phyloP scores from a whole-genome alignment of 1,284 basidiomycete genomes.

The Psilocybe mexicana region DNA sequence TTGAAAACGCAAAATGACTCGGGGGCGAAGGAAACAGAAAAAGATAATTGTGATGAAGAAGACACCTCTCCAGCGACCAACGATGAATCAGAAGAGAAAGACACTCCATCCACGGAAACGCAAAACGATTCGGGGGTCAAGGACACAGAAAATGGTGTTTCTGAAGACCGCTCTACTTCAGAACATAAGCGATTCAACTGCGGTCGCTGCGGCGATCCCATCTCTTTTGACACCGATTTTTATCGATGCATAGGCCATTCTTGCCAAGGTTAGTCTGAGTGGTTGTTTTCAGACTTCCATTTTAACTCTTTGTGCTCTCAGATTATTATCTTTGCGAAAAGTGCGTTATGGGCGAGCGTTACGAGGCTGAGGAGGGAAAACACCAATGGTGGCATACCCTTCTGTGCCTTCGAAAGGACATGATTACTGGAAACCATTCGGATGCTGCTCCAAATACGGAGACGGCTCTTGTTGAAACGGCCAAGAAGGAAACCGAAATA shows the following conservation, averaged over 20 bases:
- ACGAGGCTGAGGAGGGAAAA: neutral
- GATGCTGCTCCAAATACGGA: neutral
- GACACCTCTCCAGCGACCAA: neutral
- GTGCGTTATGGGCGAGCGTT: constrained; percentile 2
- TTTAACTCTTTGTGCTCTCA: neutral
- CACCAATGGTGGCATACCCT: constrained; percentile 16
- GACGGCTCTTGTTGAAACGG: neutral
- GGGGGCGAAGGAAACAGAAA: no score
- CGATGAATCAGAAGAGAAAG: neutral
- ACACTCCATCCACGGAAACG: no score
- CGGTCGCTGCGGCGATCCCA: constrained; percentile 1
- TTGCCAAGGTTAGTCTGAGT: constrained; percentile 6
- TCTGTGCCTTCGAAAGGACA: constrained; percentile 1
- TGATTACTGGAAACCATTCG: neutral
- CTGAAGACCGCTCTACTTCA: neutral
- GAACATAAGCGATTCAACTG: neutral
- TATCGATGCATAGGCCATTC: constrained; percentile 13
- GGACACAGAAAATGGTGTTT: neutral
- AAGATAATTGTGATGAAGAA: neutral
- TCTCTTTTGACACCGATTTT: constrained; percentile 5
- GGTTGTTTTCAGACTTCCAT: neutral
- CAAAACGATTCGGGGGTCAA: no score
- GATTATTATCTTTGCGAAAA: constrained; percentile 3
- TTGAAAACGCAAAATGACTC: no score
- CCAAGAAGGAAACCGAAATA: neutral